Base-by-base conservation (phyloP, 225 moss, liverwort and hornwort genomes). In the Marchantia polymorpha region DNA sequence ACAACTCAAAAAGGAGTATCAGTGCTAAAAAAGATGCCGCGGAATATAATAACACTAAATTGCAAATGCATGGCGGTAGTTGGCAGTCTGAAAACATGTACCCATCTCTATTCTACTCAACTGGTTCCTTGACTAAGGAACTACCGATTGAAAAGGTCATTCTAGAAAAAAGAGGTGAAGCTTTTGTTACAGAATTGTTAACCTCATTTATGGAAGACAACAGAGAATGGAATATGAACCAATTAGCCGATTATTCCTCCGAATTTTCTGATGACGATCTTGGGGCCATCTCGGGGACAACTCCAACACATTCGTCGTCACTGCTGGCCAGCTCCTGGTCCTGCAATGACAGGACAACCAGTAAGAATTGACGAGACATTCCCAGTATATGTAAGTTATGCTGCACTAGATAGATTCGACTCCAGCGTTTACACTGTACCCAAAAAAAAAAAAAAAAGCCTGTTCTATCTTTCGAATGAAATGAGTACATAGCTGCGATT, bases 321-420 rank as follows among this genome's bases (percentile, higher is more conserved):
- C 87, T 87, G 64, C 84, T 87, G 20, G 84, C 87, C 58, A 87
- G 65, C 76, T 87, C 87, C 82, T 84, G 87, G 68, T 84, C 87
- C 79, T 87, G 81, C 82, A 74, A 39, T 39, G 39, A 39, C 39
- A 39, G 39, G 39, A 39, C 69, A 56, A 55, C 61, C 31, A 29
- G 47, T 59, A 81, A 56, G 17, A 64, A 64, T n/a, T 10, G 39
- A 39, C 39, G 2, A 39, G 39, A 39, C 39, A 39, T 39, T 39
- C 39, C 39, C 39, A 39, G 39, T n/a, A n/a, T n/a, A n/a, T n/a
- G n/a, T n/a, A n/a, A n/a, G n/a, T n/a, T n/a, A n/a, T n/a, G n/a
- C n/a, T n/a, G n/a, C n/a, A n/a, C n/a, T n/a, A n/a, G n/a, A n/a
- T n/a, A n/a, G n/a, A n/a, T n/a, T n/a, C n/a, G n/a, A n/a, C n/a